Evolutionary conservation across 257 asterid genomes (phyloP).

Genomic region (Leonotis leonurus): DNA sequence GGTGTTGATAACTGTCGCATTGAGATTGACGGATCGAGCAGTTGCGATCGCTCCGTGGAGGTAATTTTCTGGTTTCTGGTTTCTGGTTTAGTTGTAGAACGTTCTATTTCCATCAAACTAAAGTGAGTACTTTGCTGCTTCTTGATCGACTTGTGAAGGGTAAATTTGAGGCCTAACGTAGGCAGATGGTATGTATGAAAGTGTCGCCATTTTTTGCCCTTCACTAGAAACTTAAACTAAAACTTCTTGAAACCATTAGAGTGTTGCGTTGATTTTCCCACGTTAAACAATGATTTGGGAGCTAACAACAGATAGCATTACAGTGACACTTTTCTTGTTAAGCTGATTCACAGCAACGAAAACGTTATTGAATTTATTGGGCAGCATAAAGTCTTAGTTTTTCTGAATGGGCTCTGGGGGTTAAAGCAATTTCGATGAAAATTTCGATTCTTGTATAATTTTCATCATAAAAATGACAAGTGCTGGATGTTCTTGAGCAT

Average conservation of each 20-base stretch:
- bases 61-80: slow-evolving; percentile 21
- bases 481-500: background rate
- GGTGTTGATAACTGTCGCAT: slow-evolving; percentile 84
- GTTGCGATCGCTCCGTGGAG: slow-evolving; percentile 50
- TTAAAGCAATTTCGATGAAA: background rate
- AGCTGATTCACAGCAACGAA: background rate
- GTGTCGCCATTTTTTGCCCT: too few relatives aligned
- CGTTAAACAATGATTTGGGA: background rate
- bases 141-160: background rate
- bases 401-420: background rate
- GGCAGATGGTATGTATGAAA: background rate
- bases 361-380: background rate
- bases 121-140: background rate
- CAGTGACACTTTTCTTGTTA: too few relatives aligned
- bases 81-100: background rate
- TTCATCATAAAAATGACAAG: background rate
- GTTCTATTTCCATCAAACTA: background rate
- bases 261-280: background rate
- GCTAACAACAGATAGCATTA: background rate
- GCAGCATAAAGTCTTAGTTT: background rate
- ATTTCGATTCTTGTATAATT: too few relatives aligned
- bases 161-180: background rate
- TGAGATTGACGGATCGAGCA: slow-evolving; percentile 44
- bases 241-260: too few relatives aligned
- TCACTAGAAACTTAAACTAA: background rate